Conservation (phyloP, 805 yeast species). For the Hagleromyces aurorensis region DNA sequence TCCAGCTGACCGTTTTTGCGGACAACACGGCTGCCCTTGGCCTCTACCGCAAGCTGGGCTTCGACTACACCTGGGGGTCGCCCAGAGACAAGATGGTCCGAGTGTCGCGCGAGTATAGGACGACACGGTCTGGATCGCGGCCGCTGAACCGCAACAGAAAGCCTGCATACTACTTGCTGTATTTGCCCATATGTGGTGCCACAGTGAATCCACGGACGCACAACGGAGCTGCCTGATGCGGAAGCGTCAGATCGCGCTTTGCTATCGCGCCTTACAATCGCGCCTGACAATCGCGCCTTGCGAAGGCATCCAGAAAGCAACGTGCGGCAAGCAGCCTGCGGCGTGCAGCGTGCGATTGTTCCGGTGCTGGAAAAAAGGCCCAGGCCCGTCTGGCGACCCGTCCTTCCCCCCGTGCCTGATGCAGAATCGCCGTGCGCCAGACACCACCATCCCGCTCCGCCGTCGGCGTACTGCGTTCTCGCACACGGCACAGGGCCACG, state of each 20-base stretch:
- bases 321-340: constrained; percentile 3
- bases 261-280: no score
- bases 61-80: constrained; percentile 18
- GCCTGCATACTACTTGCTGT: constrained; percentile 8
- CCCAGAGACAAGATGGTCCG: constrained; percentile 11
- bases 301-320: constrained; percentile 1
- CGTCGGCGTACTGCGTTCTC: no score
- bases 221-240: background rate
- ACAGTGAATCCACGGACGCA: background rate
- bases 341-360: no score
- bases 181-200: constrained; percentile 3
- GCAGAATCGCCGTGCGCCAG: no score
- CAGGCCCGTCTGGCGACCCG: no score
- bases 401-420: no score
- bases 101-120: background rate
- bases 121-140: background rate
- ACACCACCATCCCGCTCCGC: no score
- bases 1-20: constrained; percentile 27
- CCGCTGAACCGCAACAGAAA: constrained; percentile 1
- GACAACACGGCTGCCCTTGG: constrained; percentile 19
- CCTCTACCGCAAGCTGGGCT: constrained; percentile 17
- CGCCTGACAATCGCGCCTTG: no score
- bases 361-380: no score
- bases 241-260: constrained; percentile 1
- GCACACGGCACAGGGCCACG: no score